phyloP scores from a whole-genome alignment of 371 early-diverging fungal species.

The Lichtheimia corymbifera region DNA sequence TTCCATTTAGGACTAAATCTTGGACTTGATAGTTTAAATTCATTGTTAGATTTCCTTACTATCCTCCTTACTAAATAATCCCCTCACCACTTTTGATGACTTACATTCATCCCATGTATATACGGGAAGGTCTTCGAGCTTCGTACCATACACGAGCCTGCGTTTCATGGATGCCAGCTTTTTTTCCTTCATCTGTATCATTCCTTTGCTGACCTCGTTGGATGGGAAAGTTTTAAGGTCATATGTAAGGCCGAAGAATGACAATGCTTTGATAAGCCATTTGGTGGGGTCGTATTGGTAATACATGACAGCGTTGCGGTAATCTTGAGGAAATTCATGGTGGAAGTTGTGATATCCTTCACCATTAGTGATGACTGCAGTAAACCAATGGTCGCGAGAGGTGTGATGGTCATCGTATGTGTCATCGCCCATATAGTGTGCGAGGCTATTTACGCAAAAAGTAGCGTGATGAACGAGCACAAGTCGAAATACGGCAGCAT shows the following conservation, averaged over 20 bases:
- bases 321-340: constrained; percentile 96
- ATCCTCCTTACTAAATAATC: too few relatives aligned
- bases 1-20: constrained; percentile 54
- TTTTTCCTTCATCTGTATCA: constrained; percentile 82
- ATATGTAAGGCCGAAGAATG: constrained; percentile 77
- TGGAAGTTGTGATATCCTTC: constrained; percentile 93
- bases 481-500: constrained; percentile 78
- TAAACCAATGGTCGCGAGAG: constrained; percentile 80
- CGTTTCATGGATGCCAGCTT: constrained; percentile 62
- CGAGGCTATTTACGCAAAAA: constrained; percentile 92
- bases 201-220: constrained; percentile 89
- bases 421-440: constrained; percentile 80
- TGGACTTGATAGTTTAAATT: constrained; percentile 29
- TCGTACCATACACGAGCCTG: constrained; percentile 74
- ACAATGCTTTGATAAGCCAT: constrained; percentile 78
- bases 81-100: background rate
- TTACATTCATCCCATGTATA: constrained; percentile 73
- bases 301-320: constrained; percentile 88
- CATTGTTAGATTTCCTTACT: too few relatives aligned
- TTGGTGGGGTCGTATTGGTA: constrained; percentile 96
- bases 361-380: constrained; percentile 79
- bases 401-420: constrained; percentile 82
- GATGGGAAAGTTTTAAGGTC: constrained; percentile 87
- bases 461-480: constrained; percentile 91
- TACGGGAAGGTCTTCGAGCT: constrained; percentile 71